These are phyloP conservation scores for Holtermanniella nyarrowii DNA, from an alignment of 768 basidiomycete species.

Conservation along the genomic window DNA sequence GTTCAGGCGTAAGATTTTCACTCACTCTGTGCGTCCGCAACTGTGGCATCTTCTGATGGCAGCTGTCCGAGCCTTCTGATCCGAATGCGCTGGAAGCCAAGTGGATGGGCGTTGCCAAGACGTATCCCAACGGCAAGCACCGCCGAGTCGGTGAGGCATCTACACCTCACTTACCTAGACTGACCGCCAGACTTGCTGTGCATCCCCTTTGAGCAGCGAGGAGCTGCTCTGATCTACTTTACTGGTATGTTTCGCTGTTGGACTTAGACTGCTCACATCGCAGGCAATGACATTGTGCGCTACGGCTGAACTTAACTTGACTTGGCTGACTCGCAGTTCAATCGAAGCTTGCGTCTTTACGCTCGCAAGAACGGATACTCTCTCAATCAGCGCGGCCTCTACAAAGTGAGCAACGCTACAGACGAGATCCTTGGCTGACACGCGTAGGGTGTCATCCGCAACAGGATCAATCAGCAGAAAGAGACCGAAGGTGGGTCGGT, in stretches of 20 bases:
- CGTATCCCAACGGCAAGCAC: conserved; percentile 46
- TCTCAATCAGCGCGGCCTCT: conserved; percentile 79
- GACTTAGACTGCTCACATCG: conserved; percentile 20
- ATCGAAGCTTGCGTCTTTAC: conserved; percentile 75
- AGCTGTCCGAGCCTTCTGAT: conserved; percentile 63
- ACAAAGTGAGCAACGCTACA: conserved; percentile 61
- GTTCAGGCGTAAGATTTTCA: conserved; percentile 54
- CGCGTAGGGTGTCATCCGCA: conserved; percentile 20
- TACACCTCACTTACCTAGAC: not conserved
- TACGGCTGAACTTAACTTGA: conserved; percentile 1
- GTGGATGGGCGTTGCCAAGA: conserved; percentile 69
- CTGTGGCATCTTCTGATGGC: not conserved
- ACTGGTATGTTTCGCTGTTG: conserved; percentile 49
- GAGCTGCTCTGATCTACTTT: conserved; percentile 83
- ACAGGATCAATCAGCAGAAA: not conserved
- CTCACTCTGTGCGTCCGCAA: conserved; percentile 43
- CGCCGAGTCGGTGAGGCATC: conserved; percentile 54
- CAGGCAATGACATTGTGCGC: conserved; percentile 77
- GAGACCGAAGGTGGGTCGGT: conserved; percentile 47
- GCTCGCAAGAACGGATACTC: conserved; percentile 71
- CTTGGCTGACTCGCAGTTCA: conserved; percentile 52
- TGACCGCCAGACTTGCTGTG: conserved; percentile 56
- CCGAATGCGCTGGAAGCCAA: conserved; percentile 58
- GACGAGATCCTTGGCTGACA: conserved; percentile 50
- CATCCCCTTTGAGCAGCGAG: conserved; percentile 66